Evolutionary conservation across 1,284 basidiomycete species (phyloP).

Genomic region (Golubevia pallescens): DNA sequence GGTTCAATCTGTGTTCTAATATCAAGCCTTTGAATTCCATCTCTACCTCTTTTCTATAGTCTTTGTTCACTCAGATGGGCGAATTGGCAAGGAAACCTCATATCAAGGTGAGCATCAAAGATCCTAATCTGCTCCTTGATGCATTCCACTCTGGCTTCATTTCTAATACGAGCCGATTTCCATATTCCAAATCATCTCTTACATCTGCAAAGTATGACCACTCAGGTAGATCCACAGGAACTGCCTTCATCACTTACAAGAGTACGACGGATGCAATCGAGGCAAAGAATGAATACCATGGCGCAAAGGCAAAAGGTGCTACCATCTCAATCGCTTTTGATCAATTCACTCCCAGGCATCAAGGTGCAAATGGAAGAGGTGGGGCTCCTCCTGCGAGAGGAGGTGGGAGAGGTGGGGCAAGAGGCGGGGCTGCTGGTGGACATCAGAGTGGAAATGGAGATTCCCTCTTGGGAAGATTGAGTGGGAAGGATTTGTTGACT

Average conservation of each 20-base stretch:
- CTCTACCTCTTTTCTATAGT: neutral
- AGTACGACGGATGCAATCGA: conserved; percentile 77
- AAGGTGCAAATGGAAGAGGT: too few relatives aligned
- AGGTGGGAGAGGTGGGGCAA: conserved; percentile 53
- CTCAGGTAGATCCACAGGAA: conserved; percentile 87
- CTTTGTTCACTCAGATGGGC: neutral
- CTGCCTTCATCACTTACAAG: conserved; percentile 82
- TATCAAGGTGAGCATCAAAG: conserved; percentile 1
- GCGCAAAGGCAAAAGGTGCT: conserved; percentile 80
- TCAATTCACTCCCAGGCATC: too few relatives aligned
- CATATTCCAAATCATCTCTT: too few relatives aligned
- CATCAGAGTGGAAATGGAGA: too few relatives aligned
- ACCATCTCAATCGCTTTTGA: conserved; percentile 36
- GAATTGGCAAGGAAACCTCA: neutral
- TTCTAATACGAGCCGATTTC: too few relatives aligned
- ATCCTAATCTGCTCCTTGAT: too few relatives aligned
- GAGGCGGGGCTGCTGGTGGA: conserved; percentile 41
- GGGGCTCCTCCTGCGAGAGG: neutral
- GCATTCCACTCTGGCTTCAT: too few relatives aligned
- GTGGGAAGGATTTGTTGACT: too few relatives aligned
- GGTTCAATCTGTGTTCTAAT: conserved; percentile 1
- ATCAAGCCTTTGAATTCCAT: neutral
- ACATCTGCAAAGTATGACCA: conserved; percentile 75
- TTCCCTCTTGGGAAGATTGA: too few relatives aligned
- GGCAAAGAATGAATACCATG: conserved; percentile 85